Conservation (phyloP, 108 stramenopile genomes). For the Phaeodactylum tricornutum region DNA sequence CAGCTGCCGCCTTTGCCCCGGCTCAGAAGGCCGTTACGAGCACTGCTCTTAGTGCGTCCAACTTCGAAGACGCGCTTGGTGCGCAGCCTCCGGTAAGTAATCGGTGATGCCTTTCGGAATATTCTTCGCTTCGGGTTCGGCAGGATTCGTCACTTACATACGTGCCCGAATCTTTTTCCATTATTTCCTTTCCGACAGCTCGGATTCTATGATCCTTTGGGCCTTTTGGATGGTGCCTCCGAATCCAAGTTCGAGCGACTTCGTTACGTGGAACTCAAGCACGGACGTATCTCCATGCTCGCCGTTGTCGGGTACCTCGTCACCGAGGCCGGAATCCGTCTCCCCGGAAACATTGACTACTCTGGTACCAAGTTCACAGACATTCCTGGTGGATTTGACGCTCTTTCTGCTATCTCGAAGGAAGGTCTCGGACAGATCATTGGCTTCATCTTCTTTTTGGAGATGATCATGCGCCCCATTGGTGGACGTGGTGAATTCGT, state of each 20-base stretch:
- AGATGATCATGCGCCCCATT: constrained; percentile 62
- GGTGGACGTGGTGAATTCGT: constrained; percentile 45
- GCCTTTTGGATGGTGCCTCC: constrained; percentile 10
- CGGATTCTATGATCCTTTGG: constrained; percentile 17
- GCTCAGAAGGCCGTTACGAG: constrained; percentile 15
- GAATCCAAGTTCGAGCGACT: constrained; percentile 36
- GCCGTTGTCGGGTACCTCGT: constrained; percentile 67
- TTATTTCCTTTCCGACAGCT: constrained; percentile 67
- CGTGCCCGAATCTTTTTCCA: too few species aligned
- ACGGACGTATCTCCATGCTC: constrained; percentile 59
- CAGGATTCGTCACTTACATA: too few species aligned
- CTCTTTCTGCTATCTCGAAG: constrained; percentile 34
- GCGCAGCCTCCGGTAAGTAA: constrained; percentile 64
- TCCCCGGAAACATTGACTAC: constrained; percentile 41
- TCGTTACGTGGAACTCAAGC: constrained; percentile 66
- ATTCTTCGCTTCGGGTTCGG: too few species aligned
- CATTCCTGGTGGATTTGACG: constrained; percentile 51
- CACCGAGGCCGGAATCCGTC: constrained; percentile 44
- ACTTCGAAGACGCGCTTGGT: constrained; percentile 70
- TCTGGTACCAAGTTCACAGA: constrained; percentile 26
- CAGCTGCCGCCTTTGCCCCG: constrained; percentile 70
- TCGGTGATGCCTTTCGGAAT: too few species aligned
- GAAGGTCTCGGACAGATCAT: constrained; percentile 55
- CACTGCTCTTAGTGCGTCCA: constrained; percentile 15
- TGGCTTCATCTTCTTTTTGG: constrained; percentile 60